Percentiles rank a stretch among this genome's conserved stretches.
phyloP scores from a whole-genome alignment of 2,329 filamentous ascomycete genomes.

The Cytospora schulzeri region DNA sequence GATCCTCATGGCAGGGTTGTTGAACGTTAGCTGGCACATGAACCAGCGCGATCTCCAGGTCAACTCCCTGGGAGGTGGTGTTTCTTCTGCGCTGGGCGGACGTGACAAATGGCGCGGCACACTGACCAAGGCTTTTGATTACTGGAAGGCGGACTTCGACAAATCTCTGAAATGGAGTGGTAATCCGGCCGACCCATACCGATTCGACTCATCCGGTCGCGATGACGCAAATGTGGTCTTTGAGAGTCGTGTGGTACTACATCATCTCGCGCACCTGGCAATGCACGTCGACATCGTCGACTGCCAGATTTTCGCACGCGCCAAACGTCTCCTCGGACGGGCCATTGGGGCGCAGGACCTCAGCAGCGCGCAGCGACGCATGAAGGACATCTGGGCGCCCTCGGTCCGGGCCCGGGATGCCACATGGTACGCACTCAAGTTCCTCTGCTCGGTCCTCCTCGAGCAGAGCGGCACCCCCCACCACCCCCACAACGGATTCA shows the following conservation, averaged over 20 bases:
- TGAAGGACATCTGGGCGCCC: slow-evolving; percentile 88
- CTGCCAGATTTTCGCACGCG: slow-evolving; percentile 91
- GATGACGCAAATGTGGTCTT: slow-evolving; percentile 70
- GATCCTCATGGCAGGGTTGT: slow-evolving; percentile 88
- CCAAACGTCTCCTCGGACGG: slow-evolving; percentile 80
- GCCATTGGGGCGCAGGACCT: slow-evolving; percentile 83
- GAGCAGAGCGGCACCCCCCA: slow-evolving; percentile 47
- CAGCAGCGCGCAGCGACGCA: slow-evolving; percentile 74
- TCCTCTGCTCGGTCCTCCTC: slow-evolving; percentile 81
- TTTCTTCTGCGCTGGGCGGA: slow-evolving; percentile 77
- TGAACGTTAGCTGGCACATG: slow-evolving; percentile 97
- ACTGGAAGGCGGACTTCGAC: slow-evolving; percentile 93
- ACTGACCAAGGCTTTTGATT: slow-evolving; percentile 85
- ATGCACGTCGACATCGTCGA: slow-evolving; percentile 98
- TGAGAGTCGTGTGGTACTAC: slow-evolving; percentile 84
- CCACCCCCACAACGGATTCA: slow-evolving; percentile 41
- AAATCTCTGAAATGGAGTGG: slow-evolving; percentile 69
- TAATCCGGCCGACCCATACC: slow-evolving; percentile 54
- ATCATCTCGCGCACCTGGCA: slow-evolving; percentile 95
- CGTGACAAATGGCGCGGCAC: slow-evolving; percentile 89
- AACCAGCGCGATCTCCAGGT: slow-evolving; percentile 94
- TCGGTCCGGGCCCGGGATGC: slow-evolving; percentile 87
- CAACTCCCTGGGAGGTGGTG: slow-evolving; percentile 73
- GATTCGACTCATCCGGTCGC: slow-evolving; percentile 58
- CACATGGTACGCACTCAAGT: slow-evolving; percentile 88